Percentiles rank a stretch among this genome's conserved stretches.
Evolutionary conservation across 768 basidiomycete species (phyloP).

Genomic region (Leccinum aurantiacum): DNA sequence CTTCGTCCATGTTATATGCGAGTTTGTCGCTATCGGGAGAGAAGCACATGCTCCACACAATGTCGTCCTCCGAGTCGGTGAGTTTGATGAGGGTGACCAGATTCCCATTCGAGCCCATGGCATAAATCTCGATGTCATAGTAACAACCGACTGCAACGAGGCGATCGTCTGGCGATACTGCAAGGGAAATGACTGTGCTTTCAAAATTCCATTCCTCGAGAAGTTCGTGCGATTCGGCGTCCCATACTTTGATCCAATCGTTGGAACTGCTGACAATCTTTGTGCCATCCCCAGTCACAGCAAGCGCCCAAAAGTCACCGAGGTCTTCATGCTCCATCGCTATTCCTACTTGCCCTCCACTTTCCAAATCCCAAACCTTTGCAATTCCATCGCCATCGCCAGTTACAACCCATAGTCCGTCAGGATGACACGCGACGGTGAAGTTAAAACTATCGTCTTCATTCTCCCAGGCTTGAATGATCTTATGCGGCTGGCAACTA

Average conservation of each 20-base stretch:
- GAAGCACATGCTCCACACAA: not conserved
- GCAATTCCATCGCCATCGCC: not conserved
- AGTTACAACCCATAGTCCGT: constrained; percentile 3
- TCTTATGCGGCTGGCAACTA: too few species aligned
- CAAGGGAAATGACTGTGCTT: not conserved
- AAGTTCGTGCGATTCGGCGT: not conserved
- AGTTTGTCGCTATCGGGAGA: not conserved
- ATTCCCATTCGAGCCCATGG: too few species aligned
- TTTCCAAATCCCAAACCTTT: constrained; percentile 4
- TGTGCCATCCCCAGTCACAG: not conserved
- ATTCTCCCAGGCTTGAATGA: too few species aligned
- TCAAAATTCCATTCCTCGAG: not conserved
- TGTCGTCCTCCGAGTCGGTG: too few species aligned
- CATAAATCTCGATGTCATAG: not conserved
- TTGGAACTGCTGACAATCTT: not conserved
- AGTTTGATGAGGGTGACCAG: too few species aligned
- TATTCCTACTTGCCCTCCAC: constrained; percentile 4
- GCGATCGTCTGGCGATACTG: not conserved
- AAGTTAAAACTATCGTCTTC: too few species aligned
- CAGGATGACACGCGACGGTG: constrained; percentile 1
- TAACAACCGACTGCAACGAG: not conserved
- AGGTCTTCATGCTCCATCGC: not conserved
- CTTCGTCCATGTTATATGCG: not conserved
- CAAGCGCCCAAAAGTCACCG: not conserved
- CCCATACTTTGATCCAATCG: not conserved